Evolutionary conservation across 2,329 filamentous ascomycete genomes (phyloP).

Genomic region (Xylaria sp.): DNA sequence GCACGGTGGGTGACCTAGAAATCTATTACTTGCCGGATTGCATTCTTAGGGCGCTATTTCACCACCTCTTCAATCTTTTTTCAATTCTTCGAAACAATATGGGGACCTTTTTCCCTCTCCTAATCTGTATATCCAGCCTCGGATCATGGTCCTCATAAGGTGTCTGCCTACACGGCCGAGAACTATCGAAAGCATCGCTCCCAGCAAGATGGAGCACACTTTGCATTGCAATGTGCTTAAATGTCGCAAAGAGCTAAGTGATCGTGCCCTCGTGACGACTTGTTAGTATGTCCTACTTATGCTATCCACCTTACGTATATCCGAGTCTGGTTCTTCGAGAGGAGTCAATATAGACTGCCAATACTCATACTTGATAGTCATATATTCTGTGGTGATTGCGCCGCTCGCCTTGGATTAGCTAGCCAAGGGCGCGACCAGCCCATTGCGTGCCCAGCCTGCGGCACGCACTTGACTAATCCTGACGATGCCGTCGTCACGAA

Average conservation of each 20-base stretch:
- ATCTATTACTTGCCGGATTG: not conserved
- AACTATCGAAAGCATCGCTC: not conserved
- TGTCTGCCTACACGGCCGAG: slow-evolving; percentile 12
- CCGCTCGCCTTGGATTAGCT: slow-evolving; percentile 70
- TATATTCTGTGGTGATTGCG: slow-evolving; percentile 84
- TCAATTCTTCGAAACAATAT: not conserved
- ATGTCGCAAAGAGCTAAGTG: slow-evolving; percentile 75
- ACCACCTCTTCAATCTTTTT: not conserved
- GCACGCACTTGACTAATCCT: slow-evolving; percentile 71
- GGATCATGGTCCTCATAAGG: slow-evolving; percentile 33
- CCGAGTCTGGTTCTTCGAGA: not conserved
- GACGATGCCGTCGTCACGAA: slow-evolving; percentile 79
- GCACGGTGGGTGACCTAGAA: not conserved
- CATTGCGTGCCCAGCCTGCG: slow-evolving; percentile 78
- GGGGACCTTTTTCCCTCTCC: not conserved
- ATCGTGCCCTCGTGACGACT: slow-evolving; percentile 84
- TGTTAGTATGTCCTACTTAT: slow-evolving; percentile 70
- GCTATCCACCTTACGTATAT: not conserved
- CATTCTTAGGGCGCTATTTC: not conserved
- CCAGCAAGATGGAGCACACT: slow-evolving; percentile 72
- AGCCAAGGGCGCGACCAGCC: slow-evolving; percentile 62
- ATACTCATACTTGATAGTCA: slow-evolving; percentile 64
- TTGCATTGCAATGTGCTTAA: slow-evolving; percentile 83
- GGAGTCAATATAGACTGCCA: not conserved
- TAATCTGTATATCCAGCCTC: not conserved